phyloP scores from a whole-genome alignment of 2,329 filamentous ascomycete species.

The Fulvia fulva region DNA sequence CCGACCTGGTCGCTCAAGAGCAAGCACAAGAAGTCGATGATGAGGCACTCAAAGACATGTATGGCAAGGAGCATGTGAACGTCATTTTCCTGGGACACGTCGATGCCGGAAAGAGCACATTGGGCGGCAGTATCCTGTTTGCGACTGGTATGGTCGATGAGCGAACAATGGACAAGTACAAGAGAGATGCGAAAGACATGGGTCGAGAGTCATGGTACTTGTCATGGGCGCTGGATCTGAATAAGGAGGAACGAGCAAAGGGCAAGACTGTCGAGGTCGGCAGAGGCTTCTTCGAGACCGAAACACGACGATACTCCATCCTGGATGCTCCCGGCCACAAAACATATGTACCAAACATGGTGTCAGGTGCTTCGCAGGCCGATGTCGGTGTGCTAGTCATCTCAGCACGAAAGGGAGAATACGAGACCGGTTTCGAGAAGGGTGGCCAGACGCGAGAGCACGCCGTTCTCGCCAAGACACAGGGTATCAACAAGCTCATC shows the following conservation, averaged over 20 bases:
- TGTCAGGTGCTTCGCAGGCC: constrained; percentile 70
- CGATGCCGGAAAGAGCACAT: constrained; percentile 94
- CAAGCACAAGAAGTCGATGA: constrained; percentile 76
- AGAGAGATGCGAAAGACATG: constrained; percentile 90
- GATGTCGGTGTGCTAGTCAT: constrained; percentile 95
- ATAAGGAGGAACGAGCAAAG: constrained; percentile 91
- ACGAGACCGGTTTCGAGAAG: constrained; percentile 96
- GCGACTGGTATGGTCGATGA: constrained; percentile 99
- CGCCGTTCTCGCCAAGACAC: constrained; percentile 95
- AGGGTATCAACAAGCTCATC: constrained; percentile 94
- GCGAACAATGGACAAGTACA: constrained; percentile 96
- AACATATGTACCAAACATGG: constrained; percentile 97
- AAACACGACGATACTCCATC: constrained; percentile 93
- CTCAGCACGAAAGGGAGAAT: constrained; percentile 94
- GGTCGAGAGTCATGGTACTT: constrained; percentile 98
- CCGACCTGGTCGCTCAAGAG: constrained; percentile 79
- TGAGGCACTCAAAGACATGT: constrained; percentile 86
- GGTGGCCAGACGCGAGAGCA: constrained; percentile 97
- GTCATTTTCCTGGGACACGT: constrained; percentile 98
- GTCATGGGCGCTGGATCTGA: constrained; percentile 96
- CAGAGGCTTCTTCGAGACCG: constrained; percentile 92
- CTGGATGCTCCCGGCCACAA: constrained; percentile 97
- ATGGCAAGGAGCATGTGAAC: constrained; percentile 90
- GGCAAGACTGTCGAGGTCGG: constrained; percentile 98
- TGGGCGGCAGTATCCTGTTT: constrained; percentile 90